Base-by-base conservation (phyloP, 352 stramenopile genomes). In the Globisporangium takayamanum region DNA sequence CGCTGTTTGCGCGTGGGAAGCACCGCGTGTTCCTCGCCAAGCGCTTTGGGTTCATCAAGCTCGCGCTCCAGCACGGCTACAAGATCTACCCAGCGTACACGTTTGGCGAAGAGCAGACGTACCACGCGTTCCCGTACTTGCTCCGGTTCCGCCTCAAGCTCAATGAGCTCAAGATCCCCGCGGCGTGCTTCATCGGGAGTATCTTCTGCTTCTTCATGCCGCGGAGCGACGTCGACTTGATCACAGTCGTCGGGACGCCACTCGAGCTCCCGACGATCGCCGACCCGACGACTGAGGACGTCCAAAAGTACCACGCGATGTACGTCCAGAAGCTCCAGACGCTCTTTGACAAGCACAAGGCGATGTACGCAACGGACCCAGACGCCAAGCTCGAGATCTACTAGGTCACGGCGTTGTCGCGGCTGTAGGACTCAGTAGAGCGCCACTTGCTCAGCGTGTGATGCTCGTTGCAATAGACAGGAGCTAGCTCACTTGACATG, bases 31-130 rank as follows among this genome's bases (percentile, higher is more conserved):
- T 87, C 59, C 72, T 98, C 52, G 89, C 96, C 56, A 83, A 87
- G 33, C 78, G 94, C 15, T 90, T 89, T 42, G 95, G 95, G 3
- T 98, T 98, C 69, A 87, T 98, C 64, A 96, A 97, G 57, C 70
- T 98, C 33, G 91, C 80, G 39, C 72, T 98, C 11, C 80, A 97
- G 71, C 72, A 92, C 65, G 92, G 93, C 46, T 97, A 96, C 72
- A 84, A 87, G 28, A 69, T 97, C 26, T 72, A 89, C 49, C 90
- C 92, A 2, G 85, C 83, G 3, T 98, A 98, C 69, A 95, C 81
- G 14, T 98, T 98, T 68, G 93, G 90, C 4, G 93, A 98, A 68
- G 82, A 89, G 59, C 66, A 85, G 51, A 86, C 87, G 15, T 98
- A 90, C 62, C 72, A 84, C 50, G 85, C 95, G 46, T 74, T 97